Conservation (phyloP, 2,329 filamentous ascomycete species). For the Podosphaera fusca region DNA sequence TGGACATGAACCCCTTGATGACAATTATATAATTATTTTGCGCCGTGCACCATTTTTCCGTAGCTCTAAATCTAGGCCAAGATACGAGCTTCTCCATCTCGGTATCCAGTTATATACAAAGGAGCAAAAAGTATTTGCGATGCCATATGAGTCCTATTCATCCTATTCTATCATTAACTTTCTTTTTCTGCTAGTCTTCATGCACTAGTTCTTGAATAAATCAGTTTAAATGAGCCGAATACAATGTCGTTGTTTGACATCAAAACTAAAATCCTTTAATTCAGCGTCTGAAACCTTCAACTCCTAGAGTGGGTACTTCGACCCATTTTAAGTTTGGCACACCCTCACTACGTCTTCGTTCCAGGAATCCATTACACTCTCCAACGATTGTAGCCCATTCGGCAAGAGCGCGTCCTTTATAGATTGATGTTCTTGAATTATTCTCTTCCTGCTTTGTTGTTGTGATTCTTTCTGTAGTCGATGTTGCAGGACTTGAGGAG, state of each 20-base stretch:
- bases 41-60: neutral
- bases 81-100: conserved; percentile 6
- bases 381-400: conserved; percentile 57
- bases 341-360: conserved; percentile 51
- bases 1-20: neutral
- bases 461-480: neutral
- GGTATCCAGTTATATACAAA: neutral
- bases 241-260: neutral
- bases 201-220: neutral
- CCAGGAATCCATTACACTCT: conserved; percentile 64
- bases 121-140: neutral
- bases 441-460: neutral
- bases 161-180: neutral
- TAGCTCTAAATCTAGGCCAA: conserved; percentile 2
- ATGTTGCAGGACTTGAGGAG: neutral
- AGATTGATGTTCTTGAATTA: conserved; percentile 20
- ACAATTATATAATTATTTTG: neutral
- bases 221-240: neutral
- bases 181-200: neutral
- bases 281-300: conserved; percentile 29
- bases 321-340: conserved; percentile 41
- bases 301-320: conserved; percentile 41
- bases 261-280: neutral
- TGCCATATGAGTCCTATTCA: neutral
- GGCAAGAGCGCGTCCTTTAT: conserved; percentile 49